phyloP scores from a whole-genome alignment of 2,329 filamentous ascomycete genomes.

The Arthrinium phaeospermum region DNA sequence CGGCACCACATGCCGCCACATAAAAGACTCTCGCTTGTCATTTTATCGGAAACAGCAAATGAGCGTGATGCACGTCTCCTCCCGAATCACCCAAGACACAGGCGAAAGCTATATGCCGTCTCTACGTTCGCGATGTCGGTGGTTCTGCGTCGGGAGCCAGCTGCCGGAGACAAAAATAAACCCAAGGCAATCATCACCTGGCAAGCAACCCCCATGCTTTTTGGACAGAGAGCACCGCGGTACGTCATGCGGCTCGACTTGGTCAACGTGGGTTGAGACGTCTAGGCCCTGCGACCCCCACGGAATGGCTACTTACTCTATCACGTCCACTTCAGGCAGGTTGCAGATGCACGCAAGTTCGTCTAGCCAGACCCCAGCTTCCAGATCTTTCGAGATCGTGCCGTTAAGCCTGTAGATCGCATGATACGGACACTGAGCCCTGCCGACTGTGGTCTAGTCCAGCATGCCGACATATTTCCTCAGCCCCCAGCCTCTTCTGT shows the following conservation, averaged over 20 bases:
- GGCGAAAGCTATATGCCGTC: not conserved
- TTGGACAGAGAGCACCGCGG: not conserved
- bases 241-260: constrained; percentile 7
- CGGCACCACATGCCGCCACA: not conserved
- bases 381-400: constrained; percentile 25
- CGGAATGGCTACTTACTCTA: constrained; percentile 28
- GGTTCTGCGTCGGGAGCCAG: not conserved
- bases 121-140: not conserved
- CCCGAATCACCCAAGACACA: not conserved
- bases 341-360: constrained; percentile 33
- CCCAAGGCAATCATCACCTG: not conserved
- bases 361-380: constrained; percentile 23
- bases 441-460: not conserved
- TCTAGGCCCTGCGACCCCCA: constrained; percentile 27
- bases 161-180: too few species aligned
- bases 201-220: not conserved
- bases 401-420: not conserved
- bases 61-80: not conserved
- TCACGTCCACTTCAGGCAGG: constrained; percentile 36
- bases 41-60: not conserved
- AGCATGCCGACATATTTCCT: not conserved
- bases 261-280: not conserved
- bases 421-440: not conserved
- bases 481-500: not conserved
- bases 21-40: not conserved